Evolutionary conservation across 345 rosid genomes (phyloP).

Genomic region (Rhizophora apiculata): DNA sequence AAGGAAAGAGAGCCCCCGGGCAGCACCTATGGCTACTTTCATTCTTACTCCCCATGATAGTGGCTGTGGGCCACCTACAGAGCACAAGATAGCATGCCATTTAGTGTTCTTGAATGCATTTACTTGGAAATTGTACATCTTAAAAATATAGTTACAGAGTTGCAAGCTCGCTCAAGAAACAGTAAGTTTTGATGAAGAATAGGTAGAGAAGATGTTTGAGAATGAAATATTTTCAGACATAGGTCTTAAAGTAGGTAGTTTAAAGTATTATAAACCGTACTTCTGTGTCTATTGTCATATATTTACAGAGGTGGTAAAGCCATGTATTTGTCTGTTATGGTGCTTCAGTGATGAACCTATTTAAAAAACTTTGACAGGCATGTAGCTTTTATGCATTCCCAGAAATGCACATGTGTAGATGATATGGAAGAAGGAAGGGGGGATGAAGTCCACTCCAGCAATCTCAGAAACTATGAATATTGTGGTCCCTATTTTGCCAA

Average conservation of each 20-base stretch:
- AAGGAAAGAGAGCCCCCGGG: constrained; percentile 86
- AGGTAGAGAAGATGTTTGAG: not conserved
- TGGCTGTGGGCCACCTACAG: constrained; percentile 74
- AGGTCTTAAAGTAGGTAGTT: not conserved
- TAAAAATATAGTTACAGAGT: not conserved
- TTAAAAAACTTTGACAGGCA: no score
- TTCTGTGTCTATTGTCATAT: not conserved
- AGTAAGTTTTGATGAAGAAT: constrained; percentile 4
- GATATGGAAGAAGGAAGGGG: no score
- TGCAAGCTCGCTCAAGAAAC: not conserved
- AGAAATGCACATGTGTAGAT: no score
- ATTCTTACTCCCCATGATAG: constrained; percentile 83
- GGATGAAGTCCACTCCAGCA: no score
- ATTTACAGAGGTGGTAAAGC: not conserved
- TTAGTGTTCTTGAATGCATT: not conserved
- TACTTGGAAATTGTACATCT: not conserved
- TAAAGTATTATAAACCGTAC: not conserved
- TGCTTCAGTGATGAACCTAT: not conserved
- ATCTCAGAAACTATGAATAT: no score
- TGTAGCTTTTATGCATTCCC: no score
- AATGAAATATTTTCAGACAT: not conserved
- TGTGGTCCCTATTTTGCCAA: not conserved
- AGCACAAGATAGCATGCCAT: constrained; percentile 15
- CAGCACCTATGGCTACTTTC: constrained; percentile 86
- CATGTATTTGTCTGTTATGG: not conserved